Percentiles rank a stretch among this genome's conserved stretches.
Evolutionary conservation across 805 yeast species (phyloP).

Genomic region (Candida golubevii): DNA sequence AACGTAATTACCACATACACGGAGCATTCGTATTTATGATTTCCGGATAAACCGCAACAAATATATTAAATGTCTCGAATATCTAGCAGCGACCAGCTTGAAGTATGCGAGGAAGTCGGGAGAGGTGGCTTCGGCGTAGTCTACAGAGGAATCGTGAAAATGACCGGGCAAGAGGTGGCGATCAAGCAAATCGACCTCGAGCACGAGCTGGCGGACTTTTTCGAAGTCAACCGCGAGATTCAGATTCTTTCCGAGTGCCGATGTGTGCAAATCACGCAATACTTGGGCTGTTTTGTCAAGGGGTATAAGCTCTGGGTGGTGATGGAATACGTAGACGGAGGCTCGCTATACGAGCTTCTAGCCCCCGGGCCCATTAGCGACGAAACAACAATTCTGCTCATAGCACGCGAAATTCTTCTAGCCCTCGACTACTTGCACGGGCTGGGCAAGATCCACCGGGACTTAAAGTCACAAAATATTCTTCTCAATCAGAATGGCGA

Average conservation of each 20-base stretch:
- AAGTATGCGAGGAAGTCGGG: slow-evolving; percentile 55
- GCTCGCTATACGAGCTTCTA: slow-evolving; percentile 64
- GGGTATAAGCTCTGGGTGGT: slow-evolving; percentile 72
- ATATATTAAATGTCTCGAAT: slow-evolving; percentile 14
- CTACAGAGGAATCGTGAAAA: slow-evolving; percentile 54
- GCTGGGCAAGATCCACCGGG: slow-evolving; percentile 72
- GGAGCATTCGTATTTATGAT: too few relatives aligned
- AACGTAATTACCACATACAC: too few relatives aligned
- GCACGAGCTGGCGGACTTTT: slow-evolving; percentile 55
- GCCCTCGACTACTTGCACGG: slow-evolving; percentile 66
- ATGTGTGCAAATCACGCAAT: slow-evolving; percentile 57
- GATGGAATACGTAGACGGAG: slow-evolving; percentile 80
- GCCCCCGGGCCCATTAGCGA: slow-evolving; percentile 58
- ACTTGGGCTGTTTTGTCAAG: slow-evolving; percentile 67
- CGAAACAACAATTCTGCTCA: slow-evolving; percentile 44
- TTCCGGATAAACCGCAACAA: too few relatives aligned
- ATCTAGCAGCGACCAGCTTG: slow-evolving; percentile 35
- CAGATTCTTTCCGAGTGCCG: slow-evolving; percentile 64
- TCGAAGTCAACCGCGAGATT: slow-evolving; percentile 71
- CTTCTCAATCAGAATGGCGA: slow-evolving; percentile 34
- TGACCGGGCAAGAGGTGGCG: slow-evolving; percentile 44
- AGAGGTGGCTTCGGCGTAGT: slow-evolving; percentile 79
- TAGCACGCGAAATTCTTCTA: slow-evolving; percentile 50
- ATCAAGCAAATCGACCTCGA: slow-evolving; percentile 70
- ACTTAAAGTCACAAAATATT: slow-evolving; percentile 40